Percentiles rank a stretch among this genome's conserved stretches.
Conservation (phyloP, 192 early-diverging fungal genomes). For the Umbelopsis ramanniana region DNA sequence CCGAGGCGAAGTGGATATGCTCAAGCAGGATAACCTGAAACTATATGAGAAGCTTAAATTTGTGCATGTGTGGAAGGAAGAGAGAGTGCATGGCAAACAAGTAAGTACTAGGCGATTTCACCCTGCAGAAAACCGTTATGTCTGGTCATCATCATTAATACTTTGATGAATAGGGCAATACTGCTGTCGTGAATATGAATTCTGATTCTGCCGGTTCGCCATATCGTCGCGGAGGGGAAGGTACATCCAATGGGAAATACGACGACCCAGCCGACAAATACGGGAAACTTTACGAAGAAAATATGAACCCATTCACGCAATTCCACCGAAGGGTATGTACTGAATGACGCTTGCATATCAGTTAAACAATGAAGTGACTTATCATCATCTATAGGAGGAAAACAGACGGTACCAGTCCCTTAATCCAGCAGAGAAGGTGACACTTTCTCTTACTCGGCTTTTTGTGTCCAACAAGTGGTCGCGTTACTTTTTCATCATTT, state of each 20-base stretch:
- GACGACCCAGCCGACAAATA: conserved; percentile 69
- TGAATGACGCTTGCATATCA: too few species aligned
- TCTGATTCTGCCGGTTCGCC: conserved; percentile 20
- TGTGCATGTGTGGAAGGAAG: conserved; percentile 69
- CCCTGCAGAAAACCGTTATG: background rate
- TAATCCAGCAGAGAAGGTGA: conserved; percentile 77
- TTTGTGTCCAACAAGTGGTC: conserved; percentile 72
- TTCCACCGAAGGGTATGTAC: conserved; percentile 68
- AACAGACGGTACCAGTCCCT: conserved; percentile 69
- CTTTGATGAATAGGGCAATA: conserved; percentile 19
- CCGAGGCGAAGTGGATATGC: conserved; percentile 61
- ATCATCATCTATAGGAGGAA: conserved; percentile 58
- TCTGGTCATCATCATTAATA: background rate
- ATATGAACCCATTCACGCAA: conserved; percentile 86
- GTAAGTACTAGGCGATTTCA: conserved; percentile 6
- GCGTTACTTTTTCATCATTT: conserved; percentile 67
- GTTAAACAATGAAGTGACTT: too few species aligned
- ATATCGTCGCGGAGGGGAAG: conserved; percentile 7
- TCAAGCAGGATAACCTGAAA: conserved; percentile 86
- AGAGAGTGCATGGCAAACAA: conserved; percentile 27
- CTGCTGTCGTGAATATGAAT: conserved; percentile 30
- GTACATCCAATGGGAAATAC: conserved; percentile 26
- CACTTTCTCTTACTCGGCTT: conserved; percentile 63
- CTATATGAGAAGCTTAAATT: conserved; percentile 91
- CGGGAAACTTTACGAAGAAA: conserved; percentile 82